Evolutionary conservation across 2,329 filamentous ascomycete genomes (phyloP).

Genomic region (Botrytis fragariae): DNA sequence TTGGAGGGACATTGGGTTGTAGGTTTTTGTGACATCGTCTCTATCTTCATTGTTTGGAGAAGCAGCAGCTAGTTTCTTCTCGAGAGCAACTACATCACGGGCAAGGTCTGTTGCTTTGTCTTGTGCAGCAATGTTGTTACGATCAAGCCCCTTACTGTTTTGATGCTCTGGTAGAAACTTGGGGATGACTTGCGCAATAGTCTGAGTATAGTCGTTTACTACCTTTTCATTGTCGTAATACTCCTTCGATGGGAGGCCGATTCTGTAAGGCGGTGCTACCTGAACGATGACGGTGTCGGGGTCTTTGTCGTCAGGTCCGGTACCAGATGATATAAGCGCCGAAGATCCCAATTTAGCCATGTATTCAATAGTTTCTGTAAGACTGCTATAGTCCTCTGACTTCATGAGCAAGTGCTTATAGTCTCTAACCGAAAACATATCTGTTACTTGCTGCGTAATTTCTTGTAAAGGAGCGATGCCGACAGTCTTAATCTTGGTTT

Average conservation of each 20-base stretch:
- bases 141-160: slow-evolving; percentile 3
- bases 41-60: slow-evolving; percentile 57
- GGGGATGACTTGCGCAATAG: slow-evolving; percentile 39
- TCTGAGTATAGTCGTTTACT: slow-evolving; percentile 49
- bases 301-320: slow-evolving; percentile 44
- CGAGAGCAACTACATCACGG: slow-evolving; percentile 53
- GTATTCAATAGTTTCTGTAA: slow-evolving; percentile 48
- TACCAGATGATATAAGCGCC: slow-evolving; percentile 36
- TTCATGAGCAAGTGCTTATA: slow-evolving; percentile 24
- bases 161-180: slow-evolving; percentile 28
- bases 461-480: slow-evolving; percentile 56
- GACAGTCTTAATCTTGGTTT: slow-evolving; percentile 52
- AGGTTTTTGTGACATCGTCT: slow-evolving; percentile 64
- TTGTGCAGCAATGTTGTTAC: slow-evolving; percentile 22
- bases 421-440: slow-evolving; percentile 43
- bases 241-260: slow-evolving; percentile 61
- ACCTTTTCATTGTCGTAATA: slow-evolving; percentile 57
- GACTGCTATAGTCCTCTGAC: slow-evolving; percentile 36
- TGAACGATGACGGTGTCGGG: slow-evolving; percentile 46
- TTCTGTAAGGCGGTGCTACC: slow-evolving; percentile 44
- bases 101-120: slow-evolving; percentile 26
- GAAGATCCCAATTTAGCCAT: slow-evolving; percentile 48
- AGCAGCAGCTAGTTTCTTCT: slow-evolving; percentile 58
- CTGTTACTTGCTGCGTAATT: slow-evolving; percentile 53
- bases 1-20: slow-evolving; percentile 60